These are phyloP conservation scores for Calonectria naviculata DNA, from an alignment of 2,329 filamentous ascomycete genomes.

Conservation along the genomic window DNA sequence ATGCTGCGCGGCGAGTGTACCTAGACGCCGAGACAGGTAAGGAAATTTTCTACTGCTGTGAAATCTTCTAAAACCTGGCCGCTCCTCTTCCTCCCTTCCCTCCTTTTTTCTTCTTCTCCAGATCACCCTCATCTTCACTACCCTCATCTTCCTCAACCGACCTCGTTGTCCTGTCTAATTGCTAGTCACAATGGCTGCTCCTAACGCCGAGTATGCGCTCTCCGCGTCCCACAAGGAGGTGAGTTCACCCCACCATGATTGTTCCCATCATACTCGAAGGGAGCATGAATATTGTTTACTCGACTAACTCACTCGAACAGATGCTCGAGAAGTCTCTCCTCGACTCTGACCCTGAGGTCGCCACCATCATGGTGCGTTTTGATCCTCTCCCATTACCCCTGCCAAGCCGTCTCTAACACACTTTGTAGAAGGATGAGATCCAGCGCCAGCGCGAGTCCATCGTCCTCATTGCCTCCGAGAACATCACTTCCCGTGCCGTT, in stretches of 20 bases:
- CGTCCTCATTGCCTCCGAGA: constrained; percentile 98
- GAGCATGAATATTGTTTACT: neutral
- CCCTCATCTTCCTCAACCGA: constrained; percentile 1
- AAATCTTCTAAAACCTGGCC: constrained; percentile 25
- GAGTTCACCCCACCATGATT: constrained; percentile 40
- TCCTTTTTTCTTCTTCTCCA: constrained; percentile 16
- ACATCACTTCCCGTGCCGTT: constrained; percentile 98
- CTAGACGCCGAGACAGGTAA: constrained; percentile 7
- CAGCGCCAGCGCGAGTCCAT: constrained; percentile 98
- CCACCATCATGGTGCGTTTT: constrained; percentile 87
- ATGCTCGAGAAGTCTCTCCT: constrained; percentile 96
- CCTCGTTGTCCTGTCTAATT: constrained; percentile 18
- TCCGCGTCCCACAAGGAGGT: constrained; percentile 67
- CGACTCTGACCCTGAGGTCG: constrained; percentile 93
- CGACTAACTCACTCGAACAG: constrained; percentile 56
- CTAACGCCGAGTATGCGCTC: constrained; percentile 62
- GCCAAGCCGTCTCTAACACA: constrained; percentile 42
- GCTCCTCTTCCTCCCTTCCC: constrained; percentile 9
- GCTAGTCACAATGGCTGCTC: constrained; percentile 52
- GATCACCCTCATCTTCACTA: neutral
- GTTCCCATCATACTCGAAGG: neutral
- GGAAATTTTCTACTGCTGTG: constrained; percentile 29
- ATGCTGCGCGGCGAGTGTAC: constrained; percentile 8
- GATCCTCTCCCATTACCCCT: neutral
- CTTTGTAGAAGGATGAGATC: constrained; percentile 83